Conservation (phyloP, 306 rosid species). For the Dryas drummondii region DNA sequence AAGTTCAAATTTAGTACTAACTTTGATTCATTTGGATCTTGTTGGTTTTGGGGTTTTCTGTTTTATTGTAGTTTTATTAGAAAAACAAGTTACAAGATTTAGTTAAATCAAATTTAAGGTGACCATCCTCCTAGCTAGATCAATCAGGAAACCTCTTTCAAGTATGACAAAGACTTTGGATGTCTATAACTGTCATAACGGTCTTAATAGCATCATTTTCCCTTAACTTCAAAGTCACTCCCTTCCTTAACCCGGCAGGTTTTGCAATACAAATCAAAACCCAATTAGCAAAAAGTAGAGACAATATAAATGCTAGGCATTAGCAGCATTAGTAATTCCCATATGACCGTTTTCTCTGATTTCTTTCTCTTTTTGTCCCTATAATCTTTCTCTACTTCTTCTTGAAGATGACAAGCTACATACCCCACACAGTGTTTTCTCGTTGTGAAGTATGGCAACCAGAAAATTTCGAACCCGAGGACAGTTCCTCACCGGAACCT, state of each 20-base stretch:
- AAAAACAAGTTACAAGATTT: too few relatives aligned
- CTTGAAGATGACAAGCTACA: neutral
- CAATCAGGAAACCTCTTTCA: neutral
- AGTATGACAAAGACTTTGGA: neutral
- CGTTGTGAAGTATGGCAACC: slow-evolving; percentile 15
- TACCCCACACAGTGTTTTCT: too few relatives aligned
- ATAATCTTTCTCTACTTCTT: neutral
- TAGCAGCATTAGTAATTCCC: neutral
- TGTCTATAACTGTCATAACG: neutral
- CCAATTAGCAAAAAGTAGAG: neutral
- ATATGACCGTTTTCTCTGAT: neutral
- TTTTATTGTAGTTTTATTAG: too few relatives aligned
- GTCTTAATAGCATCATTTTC: neutral
- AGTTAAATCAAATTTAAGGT: neutral
- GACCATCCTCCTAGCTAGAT: slow-evolving; percentile 8
- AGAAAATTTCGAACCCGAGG: neutral
- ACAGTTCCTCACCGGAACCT: neutral
- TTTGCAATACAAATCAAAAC: neutral
- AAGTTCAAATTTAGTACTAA: neutral
- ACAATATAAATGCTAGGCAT: neutral
- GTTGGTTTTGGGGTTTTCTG: neutral
- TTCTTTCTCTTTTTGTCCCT: too few relatives aligned
- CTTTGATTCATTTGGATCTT: neutral
- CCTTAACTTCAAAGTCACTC: slow-evolving; percentile 9
- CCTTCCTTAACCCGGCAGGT: neutral